Base-by-base conservation (phyloP, 495 filamentous ascomycete genomes). In the Penicillium malachiteum region DNA sequence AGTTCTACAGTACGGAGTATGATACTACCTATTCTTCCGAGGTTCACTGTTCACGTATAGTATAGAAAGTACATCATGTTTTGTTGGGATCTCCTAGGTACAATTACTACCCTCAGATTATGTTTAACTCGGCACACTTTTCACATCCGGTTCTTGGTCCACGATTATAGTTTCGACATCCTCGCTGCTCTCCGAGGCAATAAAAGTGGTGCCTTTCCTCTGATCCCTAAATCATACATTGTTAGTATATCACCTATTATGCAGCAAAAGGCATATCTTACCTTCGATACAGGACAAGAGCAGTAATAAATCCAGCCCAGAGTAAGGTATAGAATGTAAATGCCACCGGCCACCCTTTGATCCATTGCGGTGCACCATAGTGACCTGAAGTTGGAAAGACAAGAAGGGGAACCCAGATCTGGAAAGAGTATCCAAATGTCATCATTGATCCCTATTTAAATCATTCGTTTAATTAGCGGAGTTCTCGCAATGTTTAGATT, bases 351-450 rank as follows among this genome's bases (percentile, higher is more conserved):
- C 73, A 77, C 7, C 76, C 74, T 14, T 75, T 73, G 13, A 59
- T 63, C 76, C 76, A 79, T 47, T 71, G 55, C 0, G 75, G 74
- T 3, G 74, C 76, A n/a, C 76, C 75, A 21, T 77, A 52, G 1
- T 67, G 71, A 1, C 74, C 71, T 9, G 70, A 68, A 3, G 74
- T 76, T 4, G 72, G 76, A 49, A 74, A 79, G 5, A 74, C 54
- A 2, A 79, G 54, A 21, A 77, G 68, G 0, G 74, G 75, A 14
- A 75, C 71, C 75, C 76, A 79, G 38, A 78, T 75, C 14, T 78
- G 61, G 58, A 79, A 78, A 0, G 74, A 77, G 52, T 78, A 79
- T 31, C 75, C 75, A 40, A 79, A 73, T 14, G 75, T 75, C 76
- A 79, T 79, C 76, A 79, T 78, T 2, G 73, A 57, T 11, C 76